A percentile compares a stretch with the other conserved stretches of the same genome.
phyloP scores from a whole-genome alignment of 768 basidiomycete genomes.

The Boletus reticuloceps region DNA sequence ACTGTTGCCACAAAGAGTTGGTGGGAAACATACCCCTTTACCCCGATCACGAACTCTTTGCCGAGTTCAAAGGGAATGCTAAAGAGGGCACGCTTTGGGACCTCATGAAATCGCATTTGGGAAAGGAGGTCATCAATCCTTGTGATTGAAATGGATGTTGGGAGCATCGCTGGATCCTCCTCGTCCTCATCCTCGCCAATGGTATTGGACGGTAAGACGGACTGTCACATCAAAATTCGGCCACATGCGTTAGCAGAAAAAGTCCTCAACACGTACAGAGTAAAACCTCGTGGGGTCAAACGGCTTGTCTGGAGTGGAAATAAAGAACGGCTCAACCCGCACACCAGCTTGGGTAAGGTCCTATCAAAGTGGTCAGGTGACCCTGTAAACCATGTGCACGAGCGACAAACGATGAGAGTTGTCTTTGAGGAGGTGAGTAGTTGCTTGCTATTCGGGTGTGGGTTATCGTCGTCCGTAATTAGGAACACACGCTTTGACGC shows the following conservation, averaged over 20 bases:
- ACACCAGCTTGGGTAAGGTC: constrained; percentile 81
- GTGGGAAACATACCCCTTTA: constrained; percentile 64
- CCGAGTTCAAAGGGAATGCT: constrained; percentile 80
- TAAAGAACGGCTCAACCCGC: constrained; percentile 86
- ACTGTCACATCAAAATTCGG: constrained; percentile 37
- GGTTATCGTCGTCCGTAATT: constrained; percentile 71
- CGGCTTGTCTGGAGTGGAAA: constrained; percentile 59
- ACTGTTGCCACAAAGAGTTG: not conserved
- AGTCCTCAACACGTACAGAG: constrained; percentile 46
- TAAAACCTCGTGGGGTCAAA: constrained; percentile 81
- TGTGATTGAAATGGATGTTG: constrained; percentile 72
- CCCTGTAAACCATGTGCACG: not conserved
- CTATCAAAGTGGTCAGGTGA: constrained; percentile 36
- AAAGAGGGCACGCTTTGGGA: constrained; percentile 80
- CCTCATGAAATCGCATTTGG: constrained; percentile 80
- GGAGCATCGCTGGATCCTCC: constrained; percentile 55
- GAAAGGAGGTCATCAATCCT: constrained; percentile 73
- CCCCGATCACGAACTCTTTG: constrained; percentile 68
- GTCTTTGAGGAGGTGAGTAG: constrained; percentile 68
- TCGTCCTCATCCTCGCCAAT: constrained; percentile 42
- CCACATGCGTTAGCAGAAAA: not conserved
- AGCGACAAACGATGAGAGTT: constrained; percentile 56
- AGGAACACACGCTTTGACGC: constrained; percentile 92
- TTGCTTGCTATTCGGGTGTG: constrained; percentile 53
- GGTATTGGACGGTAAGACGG: constrained; percentile 53